Evolutionary conservation across 148 eudicot genomes (phyloP), one percentile per base, ranked within the genome.

Genomic region (Silene latifolia): DNA sequence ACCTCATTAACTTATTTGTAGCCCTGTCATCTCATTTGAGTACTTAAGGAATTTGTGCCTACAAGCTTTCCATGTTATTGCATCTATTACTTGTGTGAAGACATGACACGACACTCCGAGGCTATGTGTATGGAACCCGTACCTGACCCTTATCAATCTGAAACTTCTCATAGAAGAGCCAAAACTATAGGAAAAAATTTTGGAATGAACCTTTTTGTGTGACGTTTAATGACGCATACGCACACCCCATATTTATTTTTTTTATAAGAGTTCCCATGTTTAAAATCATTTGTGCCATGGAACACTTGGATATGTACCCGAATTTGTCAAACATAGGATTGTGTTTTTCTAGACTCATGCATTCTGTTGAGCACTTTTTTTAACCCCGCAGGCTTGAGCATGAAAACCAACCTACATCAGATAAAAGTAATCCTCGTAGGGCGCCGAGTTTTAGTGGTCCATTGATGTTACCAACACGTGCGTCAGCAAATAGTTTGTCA

Each of bases 401-500:
- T 82, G 98, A 89, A 89, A 85, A 63, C 76, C 93, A 79, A 67
- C 78, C 71, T 72, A 72, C 79, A 51, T 57, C 84, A 12, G 91
- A 87, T 76, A 89, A 81, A 83, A 35, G 54, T 64, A 85, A 73
- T 51, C 82, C 84, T 27, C 86, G 93, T 70, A 92, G 79, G 85
- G 87, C 84, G 67, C 97, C 98, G 63, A 90, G 97, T 83, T 85
- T 88, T 78, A 95, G 98, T 76, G 98, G 98, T 77, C 97, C 97
- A 19, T 80, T 95, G 79, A 85, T 82, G 88, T 87, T 95, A 79
- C 93, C 97, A 21, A 95, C 80, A 72, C 91, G 94, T 75, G 97
- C 98, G 78, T 92, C 98, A 72, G 97, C 91, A 72, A 95, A 95
- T 81, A 95, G 98, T 86, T 87, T 92, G 77, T 95, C 98, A 68